Evolutionary conservation across 2,329 filamentous ascomycete species (phyloP).

Genomic region (Claviceps africana): DNA sequence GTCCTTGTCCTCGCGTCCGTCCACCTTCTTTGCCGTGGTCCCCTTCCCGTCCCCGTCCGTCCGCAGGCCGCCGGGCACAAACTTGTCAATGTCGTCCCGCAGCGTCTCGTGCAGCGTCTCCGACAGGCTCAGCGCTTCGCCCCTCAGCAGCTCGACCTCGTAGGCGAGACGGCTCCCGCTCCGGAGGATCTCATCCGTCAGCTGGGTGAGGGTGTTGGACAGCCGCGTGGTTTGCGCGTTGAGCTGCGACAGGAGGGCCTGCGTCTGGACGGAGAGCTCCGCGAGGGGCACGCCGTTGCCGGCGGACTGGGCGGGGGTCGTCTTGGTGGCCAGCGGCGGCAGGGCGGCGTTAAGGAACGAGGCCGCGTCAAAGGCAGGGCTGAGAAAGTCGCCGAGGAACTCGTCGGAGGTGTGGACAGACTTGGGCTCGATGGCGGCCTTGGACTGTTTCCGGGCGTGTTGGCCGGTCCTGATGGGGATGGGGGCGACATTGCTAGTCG

Average conservation of each 20-base stretch:
- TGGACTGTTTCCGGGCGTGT: conserved; percentile 24
- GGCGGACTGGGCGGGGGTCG: conserved; percentile 12
- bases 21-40: conserved; percentile 2
- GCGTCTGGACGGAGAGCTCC: conserved; percentile 69
- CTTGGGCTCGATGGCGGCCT: conserved; percentile 29
- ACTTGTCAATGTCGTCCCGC: conserved; percentile 56
- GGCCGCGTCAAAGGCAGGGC: conserved; percentile 65
- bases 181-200: conserved; percentile 89
- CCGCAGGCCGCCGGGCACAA: conserved; percentile 44
- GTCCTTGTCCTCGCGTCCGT: conserved; percentile 9
- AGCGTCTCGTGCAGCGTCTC: conserved; percentile 65
- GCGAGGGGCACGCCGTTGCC: conserved; percentile 43
- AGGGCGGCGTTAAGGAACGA: conserved; percentile 73
- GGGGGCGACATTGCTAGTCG: conserved; percentile 27
- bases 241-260: conserved; percentile 73
- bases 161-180: conserved; percentile 82
- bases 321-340: conserved; percentile 46
- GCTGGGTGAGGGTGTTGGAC: conserved; percentile 65
- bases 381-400: conserved; percentile 60
- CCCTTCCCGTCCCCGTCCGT: conserved; percentile 15
- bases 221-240: conserved; percentile 78
- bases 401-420: conserved; percentile 57
- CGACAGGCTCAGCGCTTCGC: conserved; percentile 67
- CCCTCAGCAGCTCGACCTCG: conserved; percentile 84
- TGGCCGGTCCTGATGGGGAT: conserved; percentile 23